Evolutionary conservation across 129 eudicot genomes (phyloP).

Genomic region (Artemisia argyi): DNA sequence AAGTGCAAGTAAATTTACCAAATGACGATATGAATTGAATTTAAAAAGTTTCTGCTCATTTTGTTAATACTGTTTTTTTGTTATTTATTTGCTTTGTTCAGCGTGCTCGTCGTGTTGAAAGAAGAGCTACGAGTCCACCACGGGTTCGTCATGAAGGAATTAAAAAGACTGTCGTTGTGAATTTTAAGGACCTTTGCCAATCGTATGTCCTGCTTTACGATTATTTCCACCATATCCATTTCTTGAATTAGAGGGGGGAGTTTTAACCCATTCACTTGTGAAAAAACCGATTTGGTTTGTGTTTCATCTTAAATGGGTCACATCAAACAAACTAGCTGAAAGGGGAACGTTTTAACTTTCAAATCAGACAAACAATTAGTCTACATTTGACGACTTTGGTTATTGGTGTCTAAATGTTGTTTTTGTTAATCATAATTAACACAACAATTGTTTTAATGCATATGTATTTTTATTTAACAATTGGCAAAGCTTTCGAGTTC

Average conservation of each 20-base stretch:
- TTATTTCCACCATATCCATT: neutral
- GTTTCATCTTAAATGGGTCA: too few species aligned
- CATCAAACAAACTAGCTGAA: neutral
- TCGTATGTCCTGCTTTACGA: slow-evolving; percentile 35
- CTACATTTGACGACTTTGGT: too few species aligned
- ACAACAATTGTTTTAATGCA: too few species aligned
- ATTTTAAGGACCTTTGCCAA: slow-evolving; percentile 68
- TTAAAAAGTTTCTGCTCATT: neutral
- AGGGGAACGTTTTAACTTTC: too few species aligned
- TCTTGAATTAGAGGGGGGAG: too few species aligned
- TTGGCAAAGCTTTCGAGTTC: too few species aligned
- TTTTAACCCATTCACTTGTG: too few species aligned
- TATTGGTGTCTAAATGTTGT: too few species aligned
- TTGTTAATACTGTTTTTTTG: neutral
- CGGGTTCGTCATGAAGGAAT: slow-evolving; percentile 80
- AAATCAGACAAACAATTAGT: too few species aligned
- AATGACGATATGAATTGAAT: neutral
- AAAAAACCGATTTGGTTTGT: too few species aligned
- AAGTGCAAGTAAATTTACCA: neutral
- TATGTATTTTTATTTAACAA: too few species aligned
- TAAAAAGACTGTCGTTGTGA: slow-evolving; percentile 67
- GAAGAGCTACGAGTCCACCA: slow-evolving; percentile 78
- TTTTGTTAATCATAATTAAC: too few species aligned
- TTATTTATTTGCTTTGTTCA: slow-evolving; percentile 21
- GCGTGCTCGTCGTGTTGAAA: slow-evolving; percentile 69